Percentiles rank a stretch among this genome's conserved stretches.
Evolutionary conservation across 2,329 filamentous ascomycete species (phyloP).

Genomic region (Aspergillus bombycis): DNA sequence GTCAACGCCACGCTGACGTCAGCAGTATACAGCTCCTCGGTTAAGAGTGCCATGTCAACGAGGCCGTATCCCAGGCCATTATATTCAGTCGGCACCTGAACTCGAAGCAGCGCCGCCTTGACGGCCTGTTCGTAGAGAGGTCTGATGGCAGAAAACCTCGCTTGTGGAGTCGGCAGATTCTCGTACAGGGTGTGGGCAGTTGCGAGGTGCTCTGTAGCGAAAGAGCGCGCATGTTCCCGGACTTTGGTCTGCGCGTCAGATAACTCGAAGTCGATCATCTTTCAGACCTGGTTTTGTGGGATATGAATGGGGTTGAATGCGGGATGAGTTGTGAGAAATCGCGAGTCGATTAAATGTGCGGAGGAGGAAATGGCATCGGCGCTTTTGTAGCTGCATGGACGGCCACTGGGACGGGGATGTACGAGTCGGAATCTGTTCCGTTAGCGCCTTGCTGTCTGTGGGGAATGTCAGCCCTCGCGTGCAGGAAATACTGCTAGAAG

Average conservation of each 20-base stretch:
- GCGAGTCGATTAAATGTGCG: background rate
- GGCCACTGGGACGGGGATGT: background rate
- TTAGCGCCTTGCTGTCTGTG: background rate
- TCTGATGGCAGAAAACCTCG: constrained; percentile 53
- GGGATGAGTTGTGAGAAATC: background rate
- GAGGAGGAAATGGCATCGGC: no score
- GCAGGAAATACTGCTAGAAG: background rate
- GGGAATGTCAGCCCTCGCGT: background rate
- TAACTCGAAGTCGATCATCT: constrained; percentile 15
- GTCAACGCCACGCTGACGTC: constrained; percentile 56
- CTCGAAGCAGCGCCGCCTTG: constrained; percentile 51
- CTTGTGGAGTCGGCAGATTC: constrained; percentile 28
- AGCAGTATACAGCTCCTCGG: constrained; percentile 58
- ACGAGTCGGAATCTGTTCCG: background rate
- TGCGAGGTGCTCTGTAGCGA: constrained; percentile 5
- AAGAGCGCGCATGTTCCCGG: constrained; percentile 1
- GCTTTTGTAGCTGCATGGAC: background rate
- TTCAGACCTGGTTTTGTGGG: background rate
- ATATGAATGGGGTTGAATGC: no score
- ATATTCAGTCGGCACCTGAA: constrained; percentile 49
- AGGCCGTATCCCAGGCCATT: constrained; percentile 52
- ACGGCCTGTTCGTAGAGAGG: constrained; percentile 52
- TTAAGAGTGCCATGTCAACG: constrained; percentile 53
- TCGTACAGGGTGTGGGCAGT: constrained; percentile 3
- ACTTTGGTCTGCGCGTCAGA: constrained; percentile 1